Evolutionary conservation across 805 yeast species (phyloP).

Genomic region (Candida oleophila): DNA sequence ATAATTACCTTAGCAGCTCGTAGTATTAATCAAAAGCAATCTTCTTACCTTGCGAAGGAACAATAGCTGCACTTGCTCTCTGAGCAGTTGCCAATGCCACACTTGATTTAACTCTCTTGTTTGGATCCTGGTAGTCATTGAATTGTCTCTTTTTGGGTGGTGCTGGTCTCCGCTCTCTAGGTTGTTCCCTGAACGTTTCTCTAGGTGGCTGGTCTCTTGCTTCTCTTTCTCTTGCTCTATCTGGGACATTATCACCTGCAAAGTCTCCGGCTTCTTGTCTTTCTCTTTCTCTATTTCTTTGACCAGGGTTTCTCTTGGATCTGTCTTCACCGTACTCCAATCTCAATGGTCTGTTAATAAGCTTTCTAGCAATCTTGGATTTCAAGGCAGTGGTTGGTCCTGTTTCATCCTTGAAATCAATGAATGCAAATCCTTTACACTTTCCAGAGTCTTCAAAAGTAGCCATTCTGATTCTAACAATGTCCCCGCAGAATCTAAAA

Average conservation of each 20-base stretch:
- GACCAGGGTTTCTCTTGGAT: slow-evolving; percentile 65
- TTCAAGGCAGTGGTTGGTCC: slow-evolving; percentile 83
- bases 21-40: slow-evolving; percentile 64
- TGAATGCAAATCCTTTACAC: slow-evolving; percentile 94
- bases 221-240: slow-evolving; percentile 14
- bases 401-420: slow-evolving; percentile 77
- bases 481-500: slow-evolving; percentile 90
- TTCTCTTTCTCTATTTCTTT: slow-evolving; percentile 22
- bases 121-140: slow-evolving; percentile 26
- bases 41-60: slow-evolving; percentile 88
- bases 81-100: slow-evolving; percentile 85
- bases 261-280: slow-evolving; percentile 11
- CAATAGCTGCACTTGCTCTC: slow-evolving; percentile 86
- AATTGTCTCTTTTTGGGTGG: slow-evolving; percentile 15
- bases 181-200: slow-evolving; percentile 2
- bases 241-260: slow-evolving; percentile 4
- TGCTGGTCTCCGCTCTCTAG: slow-evolving; percentile 2
- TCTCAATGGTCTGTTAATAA: slow-evolving; percentile 74
- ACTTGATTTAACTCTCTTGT: slow-evolving; percentile 67
- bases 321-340: slow-evolving; percentile 96
- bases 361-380: slow-evolving; percentile 62
- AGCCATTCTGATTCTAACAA: slow-evolving; percentile 85
- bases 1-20: no score
- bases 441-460: slow-evolving; percentile 96
- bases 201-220: not conserved